Percentiles rank a stretch among this genome's conserved stretches.
phyloP scores from a whole-genome alignment of 352 stramenopile species.

The Globisporangium barbulae region DNA sequence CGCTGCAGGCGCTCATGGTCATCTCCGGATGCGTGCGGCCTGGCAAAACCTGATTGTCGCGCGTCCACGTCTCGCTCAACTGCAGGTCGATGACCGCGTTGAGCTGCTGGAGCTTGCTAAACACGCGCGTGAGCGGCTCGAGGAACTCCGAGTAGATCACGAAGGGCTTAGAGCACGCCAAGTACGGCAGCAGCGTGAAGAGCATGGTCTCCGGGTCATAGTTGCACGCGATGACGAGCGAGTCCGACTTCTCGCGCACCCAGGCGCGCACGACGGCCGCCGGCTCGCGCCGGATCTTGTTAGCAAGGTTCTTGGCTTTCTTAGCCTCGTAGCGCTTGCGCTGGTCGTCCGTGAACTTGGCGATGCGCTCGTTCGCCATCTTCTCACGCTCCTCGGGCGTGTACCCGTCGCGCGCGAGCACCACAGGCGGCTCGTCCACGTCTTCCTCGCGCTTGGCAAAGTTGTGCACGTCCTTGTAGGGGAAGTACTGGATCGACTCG shows the following conservation, averaged over 20 bases:
- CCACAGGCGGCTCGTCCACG: slow-evolving; percentile 35
- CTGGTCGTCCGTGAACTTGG: slow-evolving; percentile 79
- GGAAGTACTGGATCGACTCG: slow-evolving; percentile 76
- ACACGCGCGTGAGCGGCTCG: slow-evolving; percentile 89
- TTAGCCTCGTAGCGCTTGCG: slow-evolving; percentile 77
- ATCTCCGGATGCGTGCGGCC: slow-evolving; percentile 95
- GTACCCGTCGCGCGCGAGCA: slow-evolving; percentile 46
- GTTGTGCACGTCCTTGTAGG: slow-evolving; percentile 57
- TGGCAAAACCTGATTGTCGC: slow-evolving; percentile 93
- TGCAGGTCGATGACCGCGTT: slow-evolving; percentile 91
- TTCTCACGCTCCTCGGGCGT: slow-evolving; percentile 53
- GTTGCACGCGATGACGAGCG: slow-evolving; percentile 88
- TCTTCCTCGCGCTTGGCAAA: slow-evolving; percentile 49
- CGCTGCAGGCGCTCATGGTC: slow-evolving; percentile 95
- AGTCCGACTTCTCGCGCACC: slow-evolving; percentile 70
- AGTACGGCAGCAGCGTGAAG: slow-evolving; percentile 86
- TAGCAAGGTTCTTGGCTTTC: slow-evolving; percentile 57
- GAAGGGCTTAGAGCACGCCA: slow-evolving; percentile 91
- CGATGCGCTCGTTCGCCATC: slow-evolving; percentile 76
- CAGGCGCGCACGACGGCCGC: slow-evolving; percentile 64
- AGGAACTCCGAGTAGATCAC: slow-evolving; percentile 96
- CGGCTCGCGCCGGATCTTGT: slow-evolving; percentile 80
- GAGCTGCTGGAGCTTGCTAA: slow-evolving; percentile 87
- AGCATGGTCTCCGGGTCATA: slow-evolving; percentile 89
- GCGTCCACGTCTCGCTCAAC: slow-evolving; percentile 94